Evolutionary conservation across 768 basidiomycete genomes (phyloP).

Genomic region (Hortiboletus campestris): DNA sequence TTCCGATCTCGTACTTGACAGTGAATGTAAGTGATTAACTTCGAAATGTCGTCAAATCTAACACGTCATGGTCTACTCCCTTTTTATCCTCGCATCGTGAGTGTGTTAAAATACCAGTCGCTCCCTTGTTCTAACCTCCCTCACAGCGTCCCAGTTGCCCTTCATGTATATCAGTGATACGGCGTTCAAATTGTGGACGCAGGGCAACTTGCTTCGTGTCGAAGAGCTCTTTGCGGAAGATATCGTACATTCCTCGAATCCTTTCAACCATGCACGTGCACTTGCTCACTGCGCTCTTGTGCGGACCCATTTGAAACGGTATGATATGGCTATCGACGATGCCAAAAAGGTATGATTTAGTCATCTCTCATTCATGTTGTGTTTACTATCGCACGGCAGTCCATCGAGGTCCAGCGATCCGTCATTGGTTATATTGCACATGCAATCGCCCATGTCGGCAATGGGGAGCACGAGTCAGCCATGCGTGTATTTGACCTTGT

Average conservation of each 20-base stretch:
- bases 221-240: conserved; percentile 4
- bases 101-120: background rate
- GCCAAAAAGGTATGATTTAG: background rate
- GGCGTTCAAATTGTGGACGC: conserved; percentile 1
- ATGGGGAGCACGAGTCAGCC: no score
- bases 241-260: background rate
- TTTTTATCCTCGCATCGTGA: background rate
- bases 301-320: background rate
- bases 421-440: no score
- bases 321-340: background rate
- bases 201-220: no score
- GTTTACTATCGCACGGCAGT: background rate
- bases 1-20: no score
- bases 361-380: no score
- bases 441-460: no score
- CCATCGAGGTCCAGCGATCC: conserved; percentile 7
- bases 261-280: background rate
- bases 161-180: background rate
- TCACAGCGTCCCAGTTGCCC: background rate
- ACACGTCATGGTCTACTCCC: background rate
- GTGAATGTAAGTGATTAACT: background rate
- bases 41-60: background rate
- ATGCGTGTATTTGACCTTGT: conserved; percentile 7
- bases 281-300: conserved; percentile 1
- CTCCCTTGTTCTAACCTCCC: background rate